Base-by-base conservation (phyloP, 495 filamentous ascomycete species). In the Rhizodiscina lignyota region DNA sequence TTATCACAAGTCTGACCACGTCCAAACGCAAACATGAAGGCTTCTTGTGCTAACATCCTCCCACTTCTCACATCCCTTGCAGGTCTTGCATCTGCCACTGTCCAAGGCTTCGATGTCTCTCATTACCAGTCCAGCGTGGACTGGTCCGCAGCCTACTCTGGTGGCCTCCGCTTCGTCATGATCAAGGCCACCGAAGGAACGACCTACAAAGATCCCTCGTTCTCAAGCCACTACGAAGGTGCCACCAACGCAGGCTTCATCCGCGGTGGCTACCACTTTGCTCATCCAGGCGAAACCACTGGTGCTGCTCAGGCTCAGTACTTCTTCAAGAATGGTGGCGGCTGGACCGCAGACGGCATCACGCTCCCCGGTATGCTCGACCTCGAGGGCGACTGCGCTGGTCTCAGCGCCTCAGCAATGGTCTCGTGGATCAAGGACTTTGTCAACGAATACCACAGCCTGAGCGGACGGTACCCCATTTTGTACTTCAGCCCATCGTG, bases 161-260 rank as follows among this genome's bases (percentile, higher is more conserved):
- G 56, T 13, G 73, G 73, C 16, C 68, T 70, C n/a, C 66, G 72
- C 15, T 79, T 78, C 38, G 73, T 74, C 42, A 74, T 77, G 29
- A 74, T 78, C 59, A 79, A 79, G 62, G 74, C 74, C 2, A 77
- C 74, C 4, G 68, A 77, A 41, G 68, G 70, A 4, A 72, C 64
- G 21, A 56, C 45, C 18, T 74, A 67, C 46, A 61, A 42, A 17
- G 64, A 71, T 51, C 52, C 59, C 32, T 47, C 33, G 8, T 77
- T 77, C 56, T 62, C 60, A 17, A 50, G 44, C 34, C 70, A 79
- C 48, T 74, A 72, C 41, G 46, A 37, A 4, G 61, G 60, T 30
- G 72, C 71, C 18, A 71, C 64, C 22, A 51, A 47, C 16, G 72
- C 69, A 2, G 60, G 63, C n/a, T 50, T 74, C 38, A 65, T 75